phyloP scores from a whole-genome alignment of 78 protist genomes.

The Emiliania huxleyi region DNA sequence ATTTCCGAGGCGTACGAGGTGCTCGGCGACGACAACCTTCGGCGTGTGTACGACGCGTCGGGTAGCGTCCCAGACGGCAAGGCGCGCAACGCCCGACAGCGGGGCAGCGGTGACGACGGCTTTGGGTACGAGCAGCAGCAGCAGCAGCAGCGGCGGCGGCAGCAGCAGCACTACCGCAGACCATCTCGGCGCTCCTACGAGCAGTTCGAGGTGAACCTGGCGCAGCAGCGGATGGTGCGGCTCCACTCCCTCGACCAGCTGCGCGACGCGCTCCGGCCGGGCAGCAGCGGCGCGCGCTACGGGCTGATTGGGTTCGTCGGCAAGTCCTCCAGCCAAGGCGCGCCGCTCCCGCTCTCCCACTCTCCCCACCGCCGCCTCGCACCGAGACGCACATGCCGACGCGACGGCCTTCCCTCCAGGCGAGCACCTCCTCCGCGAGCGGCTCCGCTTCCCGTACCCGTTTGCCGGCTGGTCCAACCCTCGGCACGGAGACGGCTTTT shows the following conservation, averaged over 20 bases:
- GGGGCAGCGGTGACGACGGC: background rate
- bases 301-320: background rate
- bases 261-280: background rate
- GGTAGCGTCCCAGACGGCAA: background rate
- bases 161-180: background rate
- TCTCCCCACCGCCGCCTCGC: no score
- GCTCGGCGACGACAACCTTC: background rate
- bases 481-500: background rate
- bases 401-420: no score
- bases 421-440: no score
- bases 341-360: no score
- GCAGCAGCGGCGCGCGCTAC: background rate
- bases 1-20: background rate
- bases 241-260: background rate
- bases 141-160: background rate
- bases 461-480: conserved; percentile 4
- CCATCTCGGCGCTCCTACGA: no score
- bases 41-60: background rate
- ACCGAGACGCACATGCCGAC: no score
- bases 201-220: background rate
- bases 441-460: background rate
- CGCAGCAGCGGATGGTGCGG: background rate
- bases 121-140: background rate
- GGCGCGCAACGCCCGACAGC: background rate
- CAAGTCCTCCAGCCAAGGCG: no score